Conservation (phyloP, 257 asterid genomes). For the Gentiana dahurica region DNA sequence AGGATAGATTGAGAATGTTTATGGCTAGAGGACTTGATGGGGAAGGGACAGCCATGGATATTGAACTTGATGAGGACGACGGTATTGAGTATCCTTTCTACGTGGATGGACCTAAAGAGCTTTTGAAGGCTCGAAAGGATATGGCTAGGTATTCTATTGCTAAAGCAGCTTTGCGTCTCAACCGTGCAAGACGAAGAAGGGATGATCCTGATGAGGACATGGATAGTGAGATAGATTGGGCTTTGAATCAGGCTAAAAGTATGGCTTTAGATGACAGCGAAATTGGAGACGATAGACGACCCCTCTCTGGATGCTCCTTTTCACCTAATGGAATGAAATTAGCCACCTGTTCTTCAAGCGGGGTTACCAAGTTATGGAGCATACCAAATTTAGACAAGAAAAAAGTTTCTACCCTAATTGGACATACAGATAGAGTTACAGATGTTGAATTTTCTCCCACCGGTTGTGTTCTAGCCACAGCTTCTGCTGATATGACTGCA, state of each 20-base stretch:
- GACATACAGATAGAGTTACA: slow-evolving; percentile 86
- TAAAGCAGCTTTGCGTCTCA: slow-evolving; percentile 69
- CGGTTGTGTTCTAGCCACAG: slow-evolving; percentile 62
- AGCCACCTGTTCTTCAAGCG: slow-evolving; percentile 89
- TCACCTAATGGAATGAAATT: slow-evolving; percentile 77
- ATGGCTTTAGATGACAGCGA: slow-evolving; percentile 64
- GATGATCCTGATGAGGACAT: slow-evolving; percentile 95
- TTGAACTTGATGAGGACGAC: slow-evolving; percentile 65
- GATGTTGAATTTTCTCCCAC: slow-evolving; percentile 82
- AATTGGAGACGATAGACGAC: slow-evolving; percentile 77
- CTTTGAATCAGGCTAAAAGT: slow-evolving; percentile 60
- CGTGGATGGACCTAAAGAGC: slow-evolving; percentile 73
- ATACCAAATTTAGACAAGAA: slow-evolving; percentile 57
- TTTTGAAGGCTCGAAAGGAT: slow-evolving; percentile 57
- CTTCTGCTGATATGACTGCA: slow-evolving; percentile 91
- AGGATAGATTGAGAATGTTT: slow-evolving; percentile 73
- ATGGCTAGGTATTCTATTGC: slow-evolving; percentile 71
- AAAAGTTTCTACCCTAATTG: slow-evolving; percentile 65
- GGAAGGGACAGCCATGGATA: slow-evolving; percentile 81
- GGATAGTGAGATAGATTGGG: slow-evolving; percentile 87
- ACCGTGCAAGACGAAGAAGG: slow-evolving; percentile 70
- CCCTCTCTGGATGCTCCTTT: slow-evolving; percentile 84
- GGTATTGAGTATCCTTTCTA: slow-evolving; percentile 64
- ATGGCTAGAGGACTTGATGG: slow-evolving; percentile 73
- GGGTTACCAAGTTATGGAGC: slow-evolving; percentile 76